phyloP scores from a whole-genome alignment of 2,329 filamentous ascomycete species.

The Colletotrichum paranaense region DNA sequence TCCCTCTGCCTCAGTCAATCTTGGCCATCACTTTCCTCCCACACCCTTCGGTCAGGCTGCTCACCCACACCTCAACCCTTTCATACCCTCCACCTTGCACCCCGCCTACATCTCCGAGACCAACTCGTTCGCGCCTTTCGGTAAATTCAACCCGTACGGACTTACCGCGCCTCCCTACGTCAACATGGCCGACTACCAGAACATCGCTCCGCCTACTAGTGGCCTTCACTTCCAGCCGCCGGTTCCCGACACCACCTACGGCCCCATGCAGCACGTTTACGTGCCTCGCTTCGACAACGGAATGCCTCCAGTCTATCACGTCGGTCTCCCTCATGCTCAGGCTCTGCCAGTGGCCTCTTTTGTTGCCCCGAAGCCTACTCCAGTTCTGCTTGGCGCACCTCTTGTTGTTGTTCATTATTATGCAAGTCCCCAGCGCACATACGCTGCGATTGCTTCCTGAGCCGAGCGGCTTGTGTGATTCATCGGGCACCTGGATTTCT shows the following conservation, averaged over 20 bases:
- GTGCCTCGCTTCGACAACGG: constrained; percentile 62
- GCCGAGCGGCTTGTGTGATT: constrained; percentile 7
- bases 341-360: constrained; percentile 39
- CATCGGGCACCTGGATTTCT: background rate
- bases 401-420: constrained; percentile 43
- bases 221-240: constrained; percentile 68
- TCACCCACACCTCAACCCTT: constrained; percentile 34
- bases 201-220: constrained; percentile 51
- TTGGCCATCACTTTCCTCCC: constrained; percentile 7
- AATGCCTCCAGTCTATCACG: constrained; percentile 43
- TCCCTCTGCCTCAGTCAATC: constrained; percentile 30
- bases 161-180: constrained; percentile 35
- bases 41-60: constrained; percentile 12
- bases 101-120: constrained; percentile 12
- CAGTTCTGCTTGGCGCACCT: constrained; percentile 18
- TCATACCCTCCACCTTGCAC: constrained; percentile 34
- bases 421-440: constrained; percentile 48
- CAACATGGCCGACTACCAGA: constrained; percentile 55
- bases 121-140: constrained; percentile 28
- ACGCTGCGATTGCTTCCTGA: background rate
- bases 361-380: constrained; percentile 5
- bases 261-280: constrained; percentile 66
- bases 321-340: constrained; percentile 45
- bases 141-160: constrained; percentile 27
- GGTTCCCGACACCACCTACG: constrained; percentile 67